These are phyloP conservation scores for Biscutella laevigata DNA, from an alignment of 441 rosid genomes.

Conservation along the genomic window DNA sequence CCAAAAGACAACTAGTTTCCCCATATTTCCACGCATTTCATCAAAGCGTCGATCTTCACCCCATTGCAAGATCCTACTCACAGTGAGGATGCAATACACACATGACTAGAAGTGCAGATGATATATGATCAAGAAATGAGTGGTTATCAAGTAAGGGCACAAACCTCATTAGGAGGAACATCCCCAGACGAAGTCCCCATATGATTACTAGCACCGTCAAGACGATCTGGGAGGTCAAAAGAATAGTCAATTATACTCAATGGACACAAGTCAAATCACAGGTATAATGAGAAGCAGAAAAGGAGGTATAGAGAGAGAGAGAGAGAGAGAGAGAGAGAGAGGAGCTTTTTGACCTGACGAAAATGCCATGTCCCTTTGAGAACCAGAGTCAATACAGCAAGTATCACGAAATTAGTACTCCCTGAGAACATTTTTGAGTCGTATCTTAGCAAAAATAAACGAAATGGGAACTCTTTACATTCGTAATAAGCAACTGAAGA, in stretches of 20 bases:
- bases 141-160: background rate
- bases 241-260: background rate
- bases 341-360: slow-evolving; percentile 51
- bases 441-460: background rate
- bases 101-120: slow-evolving; percentile 2
- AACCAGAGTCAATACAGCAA: slow-evolving; percentile 67
- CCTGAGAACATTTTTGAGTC: slow-evolving; percentile 34
- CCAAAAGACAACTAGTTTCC: slow-evolving; percentile 74
- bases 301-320: too few species aligned
- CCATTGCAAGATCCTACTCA: slow-evolving; percentile 76
- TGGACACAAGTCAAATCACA: too few species aligned
- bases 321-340: background rate
- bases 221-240: slow-evolving; percentile 41
- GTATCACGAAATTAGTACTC: slow-evolving; percentile 72
- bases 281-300: too few species aligned
- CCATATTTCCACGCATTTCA: slow-evolving; percentile 69
- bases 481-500: background rate
- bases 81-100: background rate
- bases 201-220: slow-evolving; percentile 53
- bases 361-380: slow-evolving; percentile 73
- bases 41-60: slow-evolving; percentile 89
- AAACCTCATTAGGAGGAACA: slow-evolving; percentile 77
- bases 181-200: slow-evolving; percentile 86
- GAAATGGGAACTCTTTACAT: background rate
- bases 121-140: background rate